Base-by-base conservation (phyloP, 2,329 filamentous ascomycete genomes). In the Fusarium nygamai region DNA sequence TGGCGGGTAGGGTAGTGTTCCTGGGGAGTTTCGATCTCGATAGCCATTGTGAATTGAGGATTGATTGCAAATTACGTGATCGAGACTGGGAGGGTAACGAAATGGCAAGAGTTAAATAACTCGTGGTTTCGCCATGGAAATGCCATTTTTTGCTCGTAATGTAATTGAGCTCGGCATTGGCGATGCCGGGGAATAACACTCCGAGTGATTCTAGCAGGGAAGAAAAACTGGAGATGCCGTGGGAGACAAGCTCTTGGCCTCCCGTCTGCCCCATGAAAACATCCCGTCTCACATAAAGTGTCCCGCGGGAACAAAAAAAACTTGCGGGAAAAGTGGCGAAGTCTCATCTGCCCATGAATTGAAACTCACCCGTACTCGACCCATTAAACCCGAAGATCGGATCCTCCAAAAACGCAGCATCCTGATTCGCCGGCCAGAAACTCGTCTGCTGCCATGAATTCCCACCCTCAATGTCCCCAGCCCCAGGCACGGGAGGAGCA, bases 311-410 rank as follows among this genome's bases (percentile, higher is more conserved):
- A 58, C 20, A 7, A 44, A 44, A 24, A 33, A 5, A 20, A 29
- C 31, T 31, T 31, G 27, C 14, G 47, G 50, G 57, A 51, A 16
- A 22, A 47, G 43, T 61, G 34, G 60, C 36, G 7, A 46, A 20
- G 4, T 59, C 7, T 71, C 51, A 72, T n/a, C 70, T 51, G 16
- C 65, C 65, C 22, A 41, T 47, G 31, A 53, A 73, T 9, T 80
- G 64, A 39, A 77, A 76, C 33, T 71, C 76, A n/a, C 79, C 80
- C 24, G 79, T 73, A 24, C 75, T 76, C 13, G 80, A 75, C 12
- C 79, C 78, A 46, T 82, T 80, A 43, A 82, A 80, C 4, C 80
- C 80, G 56, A 82, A 81, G 5, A 82, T 75, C 7, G 78, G 68
- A 53, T 81, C 80, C 39, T 81, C 80, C 8, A 79, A 47, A 2